Evolutionary conservation across 2,329 filamentous ascomycete genomes (phyloP), one percentile per base, ranked within the genome.

Genomic region (Cladosporium sphaerospermum): DNA sequence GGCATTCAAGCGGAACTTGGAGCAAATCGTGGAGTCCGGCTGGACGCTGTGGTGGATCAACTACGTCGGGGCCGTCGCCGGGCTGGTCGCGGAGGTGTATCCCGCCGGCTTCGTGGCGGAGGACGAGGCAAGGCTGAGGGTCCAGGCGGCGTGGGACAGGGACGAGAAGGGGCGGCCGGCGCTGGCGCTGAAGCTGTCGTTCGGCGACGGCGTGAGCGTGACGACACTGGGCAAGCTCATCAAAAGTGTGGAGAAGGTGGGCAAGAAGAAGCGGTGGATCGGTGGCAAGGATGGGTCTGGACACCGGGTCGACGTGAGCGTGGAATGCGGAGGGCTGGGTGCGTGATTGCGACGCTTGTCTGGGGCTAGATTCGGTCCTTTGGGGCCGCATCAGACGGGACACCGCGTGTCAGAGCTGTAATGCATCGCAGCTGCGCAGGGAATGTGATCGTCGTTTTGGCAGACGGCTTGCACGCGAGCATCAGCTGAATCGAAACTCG

Each of bases 1-100:
- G 8, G 65, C 72, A 3, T 82, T 84, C 60, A 78, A 80, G 32
- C 64, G 69, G 1, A 73, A 76, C 3, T 71, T 88, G 32, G 69
- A 76, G 37, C 68, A 71, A 34, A 71, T 86, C 3, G 66, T 84
- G 2, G 78, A 78, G 0, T 59, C 57, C 4, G 66, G 72, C 0
- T 75, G 78, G 57, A 73, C 78, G 54, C 72, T 77, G 9, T 88
- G 84, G 83, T 87, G 83, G 84, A 77, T 79, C 51, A 75, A 74
- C 49, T 87, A 85, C 61, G 61, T 86, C 0, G 84, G 85, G 0
- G 74, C 76, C 13, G 74, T 86, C 1, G 82, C 80, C 2, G 72
- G 72, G 4, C 64, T 86, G 9, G 69, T 86, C 31, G 79, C 78
- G 0, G 73, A 70, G 9, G 71, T 86, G 8, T 85, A 84, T 67